Conservation (phyloP, 768 basidiomycete genomes). For the Boletus reticulatus region DNA sequence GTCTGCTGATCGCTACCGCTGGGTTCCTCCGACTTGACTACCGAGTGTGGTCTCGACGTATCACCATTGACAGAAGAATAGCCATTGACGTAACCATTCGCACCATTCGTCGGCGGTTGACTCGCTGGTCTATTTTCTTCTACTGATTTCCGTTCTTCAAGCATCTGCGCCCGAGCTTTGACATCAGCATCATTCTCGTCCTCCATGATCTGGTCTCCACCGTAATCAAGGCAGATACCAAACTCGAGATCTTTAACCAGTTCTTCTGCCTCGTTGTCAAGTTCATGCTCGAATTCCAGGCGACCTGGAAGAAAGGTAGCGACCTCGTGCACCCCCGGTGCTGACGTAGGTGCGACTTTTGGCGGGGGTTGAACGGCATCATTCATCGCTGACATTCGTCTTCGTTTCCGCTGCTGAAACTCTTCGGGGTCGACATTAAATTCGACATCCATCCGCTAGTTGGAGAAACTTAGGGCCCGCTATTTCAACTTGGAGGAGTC, state of each 20-base stretch:
- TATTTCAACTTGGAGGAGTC: conserved; percentile 3
- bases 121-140: conserved; percentile 21
- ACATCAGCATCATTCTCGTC: conserved; percentile 79
- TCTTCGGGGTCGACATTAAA: conserved; percentile 77
- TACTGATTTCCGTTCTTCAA: conserved; percentile 36
- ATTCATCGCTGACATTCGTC: conserved; percentile 81
- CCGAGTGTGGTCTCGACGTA: conserved; percentile 24
- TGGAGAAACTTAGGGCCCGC: not conserved
- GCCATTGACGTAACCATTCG: conserved; percentile 34
- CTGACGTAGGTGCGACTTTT: conserved; percentile 81
- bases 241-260: conserved; percentile 95
- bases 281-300: conserved; percentile 97
- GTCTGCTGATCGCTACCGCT: conserved; percentile 31
- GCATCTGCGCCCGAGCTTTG: conserved; percentile 43
- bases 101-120: conserved; percentile 23
- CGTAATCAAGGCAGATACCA: conserved; percentile 81
- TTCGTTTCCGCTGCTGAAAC: conserved; percentile 87
- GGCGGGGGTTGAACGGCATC: conserved; percentile 52
- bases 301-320: conserved; percentile 92
- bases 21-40: conserved; percentile 45
- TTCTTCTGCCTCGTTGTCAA: conserved; percentile 96
- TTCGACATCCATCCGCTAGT: conserved; percentile 44
- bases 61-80: conserved; percentile 38
- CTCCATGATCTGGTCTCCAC: conserved; percentile 77
- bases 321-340: conserved; percentile 90